Percentiles rank a stretch among this genome's conserved stretches.
These are phyloP conservation scores for Narthecium ossifragum DNA, from an alignment of 106 monocot species.

Conservation along the genomic window DNA sequence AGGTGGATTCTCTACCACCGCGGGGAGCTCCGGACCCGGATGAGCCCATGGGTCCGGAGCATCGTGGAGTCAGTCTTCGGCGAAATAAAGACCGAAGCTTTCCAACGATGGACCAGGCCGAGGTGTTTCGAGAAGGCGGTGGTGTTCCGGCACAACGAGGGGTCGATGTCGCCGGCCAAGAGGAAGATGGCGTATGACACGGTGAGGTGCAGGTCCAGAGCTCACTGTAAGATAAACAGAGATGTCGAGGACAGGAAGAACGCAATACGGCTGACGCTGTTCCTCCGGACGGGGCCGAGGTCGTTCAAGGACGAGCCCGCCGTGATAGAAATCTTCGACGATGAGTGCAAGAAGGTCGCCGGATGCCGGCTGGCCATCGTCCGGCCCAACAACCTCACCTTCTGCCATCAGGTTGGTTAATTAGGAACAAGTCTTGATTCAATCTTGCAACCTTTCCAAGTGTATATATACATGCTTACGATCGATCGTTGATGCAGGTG, in stretches of 20 bases:
- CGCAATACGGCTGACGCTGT: constrained; percentile 30
- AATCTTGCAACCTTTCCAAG: not conserved
- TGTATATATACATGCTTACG: not conserved
- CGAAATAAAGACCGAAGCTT: constrained; percentile 25
- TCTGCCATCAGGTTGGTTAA: constrained; percentile 67
- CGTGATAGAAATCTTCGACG: constrained; percentile 38
- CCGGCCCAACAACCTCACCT: constrained; percentile 44
- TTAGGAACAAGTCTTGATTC: not conserved
- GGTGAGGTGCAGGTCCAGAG: constrained; percentile 71
- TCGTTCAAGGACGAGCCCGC: constrained; percentile 62
- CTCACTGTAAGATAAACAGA: constrained; percentile 26
- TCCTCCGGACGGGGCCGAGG: constrained; percentile 43
- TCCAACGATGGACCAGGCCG: constrained; percentile 6
- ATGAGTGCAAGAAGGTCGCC: constrained; percentile 41
- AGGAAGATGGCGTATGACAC: constrained; percentile 35
- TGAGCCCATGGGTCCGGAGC: constrained; percentile 44
- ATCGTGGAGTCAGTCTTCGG: constrained; percentile 27
- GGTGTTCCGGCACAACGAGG: constrained; percentile 60
- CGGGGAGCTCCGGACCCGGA: constrained; percentile 44
- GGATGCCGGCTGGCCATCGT: constrained; percentile 39
- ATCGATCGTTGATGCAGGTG: constrained; percentile 25
- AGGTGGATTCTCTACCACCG: constrained; percentile 70
- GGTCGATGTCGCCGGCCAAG: constrained; percentile 19
- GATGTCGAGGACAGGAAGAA: not conserved
- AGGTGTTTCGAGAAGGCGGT: constrained; percentile 78